These are phyloP conservation scores for Phaeosphaeria sp. DNA, from an alignment of 2,329 filamentous ascomycete genomes.

Conservation along the genomic window DNA sequence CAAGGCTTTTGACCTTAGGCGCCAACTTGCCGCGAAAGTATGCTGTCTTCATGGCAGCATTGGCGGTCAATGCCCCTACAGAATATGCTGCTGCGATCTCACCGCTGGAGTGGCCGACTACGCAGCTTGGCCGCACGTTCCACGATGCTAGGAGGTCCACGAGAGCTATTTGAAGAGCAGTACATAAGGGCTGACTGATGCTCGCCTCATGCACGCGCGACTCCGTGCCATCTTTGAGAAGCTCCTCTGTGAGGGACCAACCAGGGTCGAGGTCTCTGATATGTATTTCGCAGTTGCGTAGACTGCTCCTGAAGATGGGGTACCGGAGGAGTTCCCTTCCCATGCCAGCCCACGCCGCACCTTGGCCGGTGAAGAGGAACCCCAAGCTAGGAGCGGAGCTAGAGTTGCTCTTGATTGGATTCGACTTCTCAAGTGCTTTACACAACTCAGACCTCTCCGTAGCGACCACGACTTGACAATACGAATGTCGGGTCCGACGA, in stretches of 20 bases:
- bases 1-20: conserved; percentile 5
- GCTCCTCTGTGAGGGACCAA: conserved; percentile 20
- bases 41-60: conserved; percentile 19
- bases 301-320: conserved; percentile 8
- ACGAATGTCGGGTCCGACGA: conserved; percentile 10
- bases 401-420: background rate
- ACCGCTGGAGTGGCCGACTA: conserved; percentile 35
- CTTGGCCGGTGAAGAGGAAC: conserved; percentile 54
- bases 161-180: conserved; percentile 31
- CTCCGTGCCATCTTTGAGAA: conserved; percentile 7
- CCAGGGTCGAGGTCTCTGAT: background rate
- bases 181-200: conserved; percentile 27
- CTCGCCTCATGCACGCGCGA: conserved; percentile 17
- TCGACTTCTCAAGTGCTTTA: background rate
- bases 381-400: conserved; percentile 3
- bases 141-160: conserved; percentile 23
- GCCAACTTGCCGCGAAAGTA: conserved; percentile 13
- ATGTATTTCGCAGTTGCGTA: background rate
- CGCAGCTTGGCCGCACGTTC: conserved; percentile 19
- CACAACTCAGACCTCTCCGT: conserved; percentile 5
- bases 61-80: conserved; percentile 12
- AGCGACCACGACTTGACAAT: conserved; percentile 4
- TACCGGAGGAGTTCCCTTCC: conserved; percentile 44
- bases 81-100: conserved; percentile 37
- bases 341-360: conserved; percentile 53